phyloP scores from a whole-genome alignment of 345 rosid species.

The Garcia nutans region DNA sequence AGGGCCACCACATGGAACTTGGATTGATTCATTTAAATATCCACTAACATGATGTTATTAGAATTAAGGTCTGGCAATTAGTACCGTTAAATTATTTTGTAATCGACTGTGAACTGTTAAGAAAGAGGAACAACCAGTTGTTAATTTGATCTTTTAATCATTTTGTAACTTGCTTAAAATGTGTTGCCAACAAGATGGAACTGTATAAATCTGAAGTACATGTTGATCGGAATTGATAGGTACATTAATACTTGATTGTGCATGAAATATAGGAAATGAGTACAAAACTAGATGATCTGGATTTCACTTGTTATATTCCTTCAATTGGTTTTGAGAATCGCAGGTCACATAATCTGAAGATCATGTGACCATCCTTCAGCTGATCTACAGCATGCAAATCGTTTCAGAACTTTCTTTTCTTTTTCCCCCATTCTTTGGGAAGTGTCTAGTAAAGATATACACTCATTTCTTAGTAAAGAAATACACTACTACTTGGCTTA shows the following conservation, averaged over 20 bases:
- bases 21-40: too few relatives aligned
- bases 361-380: neutral
- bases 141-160: neutral
- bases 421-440: too few relatives aligned
- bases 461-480: too few relatives aligned
- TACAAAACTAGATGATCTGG: neutral
- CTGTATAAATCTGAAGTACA: neutral
- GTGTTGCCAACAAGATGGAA: neutral
- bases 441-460: too few relatives aligned
- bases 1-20: neutral
- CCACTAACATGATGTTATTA: too few relatives aligned
- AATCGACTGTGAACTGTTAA: too few relatives aligned
- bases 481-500: too few relatives aligned
- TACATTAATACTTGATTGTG: neutral
- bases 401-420: too few relatives aligned
- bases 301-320: neutral
- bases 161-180: neutral
- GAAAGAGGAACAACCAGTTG: neutral
- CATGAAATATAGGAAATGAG: neutral
- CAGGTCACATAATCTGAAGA: neutral
- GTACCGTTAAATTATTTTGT: neutral
- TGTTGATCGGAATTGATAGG: neutral
- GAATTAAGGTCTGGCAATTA: neutral
- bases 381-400: too few relatives aligned
- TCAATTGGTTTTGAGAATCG: neutral